Evolutionary conservation across 2,329 filamentous ascomycete genomes (phyloP), one percentile per base, ranked within the genome.

Genomic region (Calonectria multiphialidica): DNA sequence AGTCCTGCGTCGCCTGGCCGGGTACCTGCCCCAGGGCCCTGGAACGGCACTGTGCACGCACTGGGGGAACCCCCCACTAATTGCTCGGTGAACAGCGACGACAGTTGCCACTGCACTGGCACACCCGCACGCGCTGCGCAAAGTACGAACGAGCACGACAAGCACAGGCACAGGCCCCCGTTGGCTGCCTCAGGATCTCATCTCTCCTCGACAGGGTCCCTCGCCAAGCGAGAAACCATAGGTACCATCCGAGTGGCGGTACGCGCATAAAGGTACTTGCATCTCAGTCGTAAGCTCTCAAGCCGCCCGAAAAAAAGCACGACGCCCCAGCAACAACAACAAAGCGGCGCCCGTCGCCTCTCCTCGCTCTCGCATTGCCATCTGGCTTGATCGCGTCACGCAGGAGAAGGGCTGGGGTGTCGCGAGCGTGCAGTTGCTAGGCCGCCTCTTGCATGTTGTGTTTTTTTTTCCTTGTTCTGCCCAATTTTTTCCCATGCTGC

Each of bases 121-220:
- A 72, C 73, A 72, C 71, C 47, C 55, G 68, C 68, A 66, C 40
- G 65, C 44, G 45, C 71, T 66, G 40, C 57, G 57, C 40, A 44
- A 61, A 42, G 37, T 68, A 50, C n/a, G 5, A 33, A 13, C 57
- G 33, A 33, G 13, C 75, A 73, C 72, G 70, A 67, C 72, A 65
- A 75, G n/a, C 37, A 70, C 45, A 55, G 44, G 42, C 61, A 59
- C 42, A 64, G 37, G 68, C 72, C 67, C 33, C 75, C 66, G 71
- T 77, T 80, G 73, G 78, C 62, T 80, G 78, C 78, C 78, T 80
- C 78, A 79, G 77, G 78, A 78, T 66, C 57, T 71, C 57, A 61
- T 74, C 71, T 75, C 61, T 71, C 57, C 42, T 74, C 71, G 73
- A 75, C 74, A 65, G 68, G 75, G 61, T 53, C 70, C 59, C 55